Evolutionary conservation across 2,329 filamentous ascomycete species (phyloP), one percentile per base, ranked within the genome.

Genomic region (Akanthomyces muscarius): DNA sequence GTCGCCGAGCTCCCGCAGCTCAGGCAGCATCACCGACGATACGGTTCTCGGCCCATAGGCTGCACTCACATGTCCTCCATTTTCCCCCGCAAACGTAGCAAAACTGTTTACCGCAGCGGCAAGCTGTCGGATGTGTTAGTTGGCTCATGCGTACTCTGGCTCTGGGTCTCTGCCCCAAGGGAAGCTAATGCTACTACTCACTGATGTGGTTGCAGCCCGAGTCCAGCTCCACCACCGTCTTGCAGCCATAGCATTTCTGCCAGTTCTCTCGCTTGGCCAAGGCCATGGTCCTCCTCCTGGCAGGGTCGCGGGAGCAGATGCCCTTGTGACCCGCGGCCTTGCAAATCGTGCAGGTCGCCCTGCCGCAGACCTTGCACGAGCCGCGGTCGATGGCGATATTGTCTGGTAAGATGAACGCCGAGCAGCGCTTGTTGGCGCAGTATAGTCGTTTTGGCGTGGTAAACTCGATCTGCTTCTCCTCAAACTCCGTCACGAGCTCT

Each of bases 381-480:
- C 47, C 47, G 13, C 25, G 23, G 13, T 30, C 11, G 4, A 13
- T 14, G 47, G 21, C 14, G 42, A 81, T 76, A 5, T 66, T 66
- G 1, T 64, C 33, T 0, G 68, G 64, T 0, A 71, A 73, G 3
- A 87, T 78, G 66, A 86, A 87, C 0, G 68, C 66, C 0, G 77
- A 80, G 64, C 84, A 86, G 0, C 66, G 52, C 0, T 70, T 62
- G 0, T 63, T 63, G 36, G 78, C 75, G 65, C 85, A 88, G 68
- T 87, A 87, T 0, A 75, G 82, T 11, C 78, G 72, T 60, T 85
- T 73, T 0, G 71, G 68, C 0, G 81, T 82, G 0, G 75, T 74
- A 6, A 79, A 76, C 68, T 88, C 84, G 2, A 79, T 23, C 38
- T 77, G 74, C 68, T 83, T 86, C 1, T 69, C 69, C 11, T 71